Conservation (phyloP, 2,329 filamentous ascomycete genomes). For the Ceratocystis smalleyi region DNA sequence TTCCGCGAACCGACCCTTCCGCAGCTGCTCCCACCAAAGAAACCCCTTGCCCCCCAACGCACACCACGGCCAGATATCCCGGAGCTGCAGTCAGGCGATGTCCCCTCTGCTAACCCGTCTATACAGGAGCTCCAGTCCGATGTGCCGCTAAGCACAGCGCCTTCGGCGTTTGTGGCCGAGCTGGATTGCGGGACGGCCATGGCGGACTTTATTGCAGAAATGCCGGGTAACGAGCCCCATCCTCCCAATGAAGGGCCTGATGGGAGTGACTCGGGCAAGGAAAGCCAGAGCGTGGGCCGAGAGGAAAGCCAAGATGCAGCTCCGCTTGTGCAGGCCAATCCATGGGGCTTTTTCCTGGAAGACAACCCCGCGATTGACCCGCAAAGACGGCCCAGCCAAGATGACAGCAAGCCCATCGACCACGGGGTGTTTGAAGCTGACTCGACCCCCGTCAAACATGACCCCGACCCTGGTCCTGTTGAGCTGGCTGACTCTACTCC, state of each 20-base stretch:
- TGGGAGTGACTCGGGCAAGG: neutral
- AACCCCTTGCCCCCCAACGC: neutral
- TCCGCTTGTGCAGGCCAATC: constrained; percentile 12
- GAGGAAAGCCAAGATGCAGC: neutral
- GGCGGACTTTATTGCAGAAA: constrained; percentile 9
- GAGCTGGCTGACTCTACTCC: constrained; percentile 4
- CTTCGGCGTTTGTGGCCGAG: constrained; percentile 12
- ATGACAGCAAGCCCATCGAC: neutral
- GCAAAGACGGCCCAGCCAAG: neutral
- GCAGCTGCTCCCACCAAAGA: constrained; percentile 1
- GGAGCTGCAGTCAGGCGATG: neutral
- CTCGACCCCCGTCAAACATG: neutral
- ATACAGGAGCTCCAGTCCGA: neutral
- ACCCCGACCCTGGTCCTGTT: neutral
- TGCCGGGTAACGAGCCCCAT: constrained; percentile 6
- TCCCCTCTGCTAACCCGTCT: neutral
- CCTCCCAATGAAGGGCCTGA: neutral
- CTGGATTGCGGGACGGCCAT: neutral
- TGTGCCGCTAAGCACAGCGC: neutral
- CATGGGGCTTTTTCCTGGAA: constrained; percentile 18
- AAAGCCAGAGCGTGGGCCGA: neutral
- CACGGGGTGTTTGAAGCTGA: neutral
- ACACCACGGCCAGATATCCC: neutral
- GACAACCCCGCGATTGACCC: constrained; percentile 12
- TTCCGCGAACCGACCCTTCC: constrained; percentile 3